Evolutionary conservation across 208 protist genomes (phyloP), one percentile per base, ranked within the genome.

Genomic region (Acanthamoeba lugdunensis): DNA sequence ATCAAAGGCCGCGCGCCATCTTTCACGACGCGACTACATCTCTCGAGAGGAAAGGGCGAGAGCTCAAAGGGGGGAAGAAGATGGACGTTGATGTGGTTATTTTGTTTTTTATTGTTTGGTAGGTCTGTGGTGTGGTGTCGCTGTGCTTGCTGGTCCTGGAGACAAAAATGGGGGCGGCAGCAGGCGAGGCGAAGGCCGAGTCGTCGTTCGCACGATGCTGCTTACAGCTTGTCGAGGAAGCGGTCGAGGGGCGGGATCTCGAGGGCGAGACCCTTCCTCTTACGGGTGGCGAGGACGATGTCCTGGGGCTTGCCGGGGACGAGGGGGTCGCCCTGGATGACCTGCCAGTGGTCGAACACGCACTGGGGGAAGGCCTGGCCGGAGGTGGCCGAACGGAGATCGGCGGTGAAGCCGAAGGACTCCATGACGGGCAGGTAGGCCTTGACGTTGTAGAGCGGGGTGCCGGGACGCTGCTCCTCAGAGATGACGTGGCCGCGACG

Each of bases 351-450:
- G 96, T 99, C 98, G 95, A 99, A 99, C 98, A 94, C 98, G 58
- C 21, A n/a, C 58, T n/a, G 58, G 23, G 58, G 98, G 98, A 99
- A 99, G 58, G 98, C 98, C 94, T 99, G 96, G 89, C 94, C 99
- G 54, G 97, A 97, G 30, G 99, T 99, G 73, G 97, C 95, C 33
- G 97, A 94, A 94, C 98, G 98, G 8, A 99, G 98, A 93, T 99
- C 98, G 54, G 97, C 97, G 85, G 98, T 99, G 96, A 99, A 99
- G 93, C 98, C 99, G 97, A 99, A 99, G 18, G 99, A 99, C 97
- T 99, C 99, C 37, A 97, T 96, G 82, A 99, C 99, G 50, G 99
- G 99, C 75, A 99, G 96, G 97, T 99, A 98, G 73, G 98, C 98
- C 96, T 98, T 98, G 94, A 99, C 95, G 94, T 98, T 98, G 97